phyloP scores from a whole-genome alignment of 2,329 filamentous ascomycete species.

The Penicillium sp. region DNA sequence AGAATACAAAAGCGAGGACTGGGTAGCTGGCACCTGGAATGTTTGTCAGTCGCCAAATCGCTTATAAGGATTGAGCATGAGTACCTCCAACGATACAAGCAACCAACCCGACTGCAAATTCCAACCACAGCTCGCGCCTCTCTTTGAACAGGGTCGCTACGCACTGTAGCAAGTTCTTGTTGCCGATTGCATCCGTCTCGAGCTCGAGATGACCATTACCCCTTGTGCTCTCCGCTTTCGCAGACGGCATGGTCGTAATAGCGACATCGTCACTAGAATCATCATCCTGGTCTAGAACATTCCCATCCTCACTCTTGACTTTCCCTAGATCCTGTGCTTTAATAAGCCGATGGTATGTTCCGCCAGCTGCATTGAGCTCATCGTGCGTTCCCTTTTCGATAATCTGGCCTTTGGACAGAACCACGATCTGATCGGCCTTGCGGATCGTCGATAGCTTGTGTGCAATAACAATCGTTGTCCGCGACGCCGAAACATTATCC shows the following conservation, averaged over 20 bases:
- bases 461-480: conserved; percentile 95
- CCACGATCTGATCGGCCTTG: conserved; percentile 93
- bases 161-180: not conserved
- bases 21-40: conserved; percentile 74
- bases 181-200: not conserved
- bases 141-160: not conserved
- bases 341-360: conserved; percentile 85
- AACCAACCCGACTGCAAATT: not conserved
- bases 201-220: not conserved
- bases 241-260: not conserved
- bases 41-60: conserved; percentile 53
- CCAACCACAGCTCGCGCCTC: not conserved
- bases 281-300: conserved; percentile 20
- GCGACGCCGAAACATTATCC: conserved; percentile 80
- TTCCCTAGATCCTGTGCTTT: conserved; percentile 78
- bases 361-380: conserved; percentile 68
- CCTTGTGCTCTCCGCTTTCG: not conserved
- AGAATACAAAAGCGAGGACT: conserved; percentile 78
- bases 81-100: not conserved
- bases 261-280: not conserved
- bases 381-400: conserved; percentile 91
- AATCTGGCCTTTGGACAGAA: conserved; percentile 82
- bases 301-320: conserved; percentile 38
- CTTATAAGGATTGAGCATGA: no score
- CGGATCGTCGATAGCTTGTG: conserved; percentile 94